A percentile compares a stretch with the other conserved stretches of the same genome.
These are phyloP conservation scores for Micractinium conductrix DNA, from an alignment of 139 green algal genomes.

Conservation along the genomic window DNA sequence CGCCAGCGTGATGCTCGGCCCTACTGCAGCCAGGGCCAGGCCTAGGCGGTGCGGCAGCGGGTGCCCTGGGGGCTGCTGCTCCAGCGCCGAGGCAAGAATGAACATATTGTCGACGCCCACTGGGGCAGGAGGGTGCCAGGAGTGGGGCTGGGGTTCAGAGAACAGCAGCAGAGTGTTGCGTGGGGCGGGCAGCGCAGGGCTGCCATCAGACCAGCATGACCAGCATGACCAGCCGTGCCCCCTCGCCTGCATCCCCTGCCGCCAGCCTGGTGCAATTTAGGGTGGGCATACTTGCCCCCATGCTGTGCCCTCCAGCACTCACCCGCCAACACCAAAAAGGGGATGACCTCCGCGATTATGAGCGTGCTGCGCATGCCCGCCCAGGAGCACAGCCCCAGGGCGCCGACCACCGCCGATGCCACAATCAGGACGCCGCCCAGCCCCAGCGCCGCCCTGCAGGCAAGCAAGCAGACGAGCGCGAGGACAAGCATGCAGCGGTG, in stretches of 20 bases:
- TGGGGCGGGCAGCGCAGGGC: too few relatives aligned
- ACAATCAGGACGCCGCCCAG: constrained; percentile 82
- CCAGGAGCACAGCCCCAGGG: constrained; percentile 71
- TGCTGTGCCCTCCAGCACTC: neutral
- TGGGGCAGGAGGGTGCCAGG: too few relatives aligned
- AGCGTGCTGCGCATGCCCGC: constrained; percentile 69
- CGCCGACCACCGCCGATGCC: constrained; percentile 70
- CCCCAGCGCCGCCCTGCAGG: constrained; percentile 56
- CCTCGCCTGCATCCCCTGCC: too few relatives aligned
- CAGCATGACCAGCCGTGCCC: neutral
- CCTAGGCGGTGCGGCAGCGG: constrained; percentile 70
- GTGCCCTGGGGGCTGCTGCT: constrained; percentile 51
- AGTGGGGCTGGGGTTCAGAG: too few relatives aligned
- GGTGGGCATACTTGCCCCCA: too few relatives aligned
- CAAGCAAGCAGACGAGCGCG: too few relatives aligned
- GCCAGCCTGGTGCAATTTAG: too few relatives aligned
- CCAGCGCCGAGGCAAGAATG: constrained; percentile 83
- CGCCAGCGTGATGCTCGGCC: constrained; percentile 90
- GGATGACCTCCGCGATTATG: constrained; percentile 92
- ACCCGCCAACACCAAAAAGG: constrained; percentile 88
- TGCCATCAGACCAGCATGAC: neutral
- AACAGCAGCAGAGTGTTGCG: too few relatives aligned
- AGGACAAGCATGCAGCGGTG: neutral
- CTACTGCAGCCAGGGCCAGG: constrained; percentile 72
- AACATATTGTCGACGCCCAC: constrained; percentile 98